Conservation (phyloP, 1,284 basidiomycete species). For the Leccinum griseonigrum region DNA sequence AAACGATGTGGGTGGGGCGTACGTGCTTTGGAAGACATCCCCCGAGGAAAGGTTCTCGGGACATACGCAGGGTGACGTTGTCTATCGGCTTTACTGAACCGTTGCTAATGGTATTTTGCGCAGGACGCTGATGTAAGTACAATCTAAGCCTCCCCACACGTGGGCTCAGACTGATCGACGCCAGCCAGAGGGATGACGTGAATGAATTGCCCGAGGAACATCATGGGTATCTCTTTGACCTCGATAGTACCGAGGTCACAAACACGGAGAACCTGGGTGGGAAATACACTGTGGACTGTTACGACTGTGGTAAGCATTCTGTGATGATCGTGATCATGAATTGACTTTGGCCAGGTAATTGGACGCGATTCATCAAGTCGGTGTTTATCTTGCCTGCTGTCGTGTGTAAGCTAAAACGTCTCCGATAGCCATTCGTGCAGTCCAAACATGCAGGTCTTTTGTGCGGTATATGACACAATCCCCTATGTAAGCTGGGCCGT, state of each 20-base stretch:
- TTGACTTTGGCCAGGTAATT: conserved; percentile 50
- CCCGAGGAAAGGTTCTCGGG: conserved; percentile 55
- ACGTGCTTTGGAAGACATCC: conserved; percentile 35
- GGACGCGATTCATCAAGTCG: conserved; percentile 71
- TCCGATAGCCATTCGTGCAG: conserved; percentile 58
- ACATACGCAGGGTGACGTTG: conserved; percentile 58
- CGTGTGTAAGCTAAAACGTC: conserved; percentile 5
- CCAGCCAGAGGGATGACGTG: conserved; percentile 43
- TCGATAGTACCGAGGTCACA: conserved; percentile 51
- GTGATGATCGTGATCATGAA: background rate
- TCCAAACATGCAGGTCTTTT: conserved; percentile 55
- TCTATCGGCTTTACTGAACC: background rate
- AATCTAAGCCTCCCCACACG: background rate
- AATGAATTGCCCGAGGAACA: conserved; percentile 33
- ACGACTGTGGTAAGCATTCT: conserved; percentile 40
- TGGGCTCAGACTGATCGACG: conserved; percentile 1
- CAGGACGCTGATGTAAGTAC: conserved; percentile 29
- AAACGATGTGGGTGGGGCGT: conserved; percentile 54
- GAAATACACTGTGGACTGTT: conserved; percentile 49
- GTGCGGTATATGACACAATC: conserved; percentile 58
- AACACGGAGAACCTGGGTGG: conserved; percentile 35
- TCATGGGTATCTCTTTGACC: conserved; percentile 52
- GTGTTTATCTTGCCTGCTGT: conserved; percentile 18
- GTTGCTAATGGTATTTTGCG: conserved; percentile 4
- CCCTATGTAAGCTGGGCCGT: conserved; percentile 42